These are phyloP conservation scores for Lactuca sativa DNA, from an alignment of 129 eudicot species.

Conservation along the genomic window DNA sequence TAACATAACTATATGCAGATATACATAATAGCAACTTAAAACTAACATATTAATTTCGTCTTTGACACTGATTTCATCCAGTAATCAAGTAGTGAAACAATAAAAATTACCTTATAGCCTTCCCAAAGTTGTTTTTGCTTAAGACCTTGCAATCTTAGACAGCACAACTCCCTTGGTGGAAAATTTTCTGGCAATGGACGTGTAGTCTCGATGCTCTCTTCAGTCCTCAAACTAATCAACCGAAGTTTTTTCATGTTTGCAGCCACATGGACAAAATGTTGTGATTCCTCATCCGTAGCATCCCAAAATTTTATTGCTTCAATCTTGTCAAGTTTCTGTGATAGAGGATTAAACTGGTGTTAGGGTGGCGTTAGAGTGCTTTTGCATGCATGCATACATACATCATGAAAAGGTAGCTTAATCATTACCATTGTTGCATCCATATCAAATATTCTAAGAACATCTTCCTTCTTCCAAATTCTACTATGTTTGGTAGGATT, in stretches of 20 bases:
- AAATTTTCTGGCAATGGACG: background rate
- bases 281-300: too few relatives aligned
- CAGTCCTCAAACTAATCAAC: background rate
- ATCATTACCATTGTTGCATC: background rate
- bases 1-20: too few relatives aligned
- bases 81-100: background rate
- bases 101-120: slow-evolving; percentile 17
- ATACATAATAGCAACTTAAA: too few relatives aligned
- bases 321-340: too few relatives aligned
- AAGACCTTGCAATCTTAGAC: background rate
- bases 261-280: background rate
- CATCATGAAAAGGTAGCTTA: background rate
- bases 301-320: too few relatives aligned
- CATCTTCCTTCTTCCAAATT: slow-evolving; percentile 2
- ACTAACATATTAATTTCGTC: too few relatives aligned
- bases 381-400: background rate
- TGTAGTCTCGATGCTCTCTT: background rate
- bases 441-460: background rate
- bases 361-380: background rate
- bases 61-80: background rate
- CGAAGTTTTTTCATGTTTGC: slow-evolving; percentile 24
- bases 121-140: slow-evolving; percentile 15
- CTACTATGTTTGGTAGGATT: slow-evolving; percentile 21
- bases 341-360: background rate
- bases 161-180: background rate